phyloP scores from a whole-genome alignment of 768 basidiomycete species.

The Pisolithus orientalis region DNA sequence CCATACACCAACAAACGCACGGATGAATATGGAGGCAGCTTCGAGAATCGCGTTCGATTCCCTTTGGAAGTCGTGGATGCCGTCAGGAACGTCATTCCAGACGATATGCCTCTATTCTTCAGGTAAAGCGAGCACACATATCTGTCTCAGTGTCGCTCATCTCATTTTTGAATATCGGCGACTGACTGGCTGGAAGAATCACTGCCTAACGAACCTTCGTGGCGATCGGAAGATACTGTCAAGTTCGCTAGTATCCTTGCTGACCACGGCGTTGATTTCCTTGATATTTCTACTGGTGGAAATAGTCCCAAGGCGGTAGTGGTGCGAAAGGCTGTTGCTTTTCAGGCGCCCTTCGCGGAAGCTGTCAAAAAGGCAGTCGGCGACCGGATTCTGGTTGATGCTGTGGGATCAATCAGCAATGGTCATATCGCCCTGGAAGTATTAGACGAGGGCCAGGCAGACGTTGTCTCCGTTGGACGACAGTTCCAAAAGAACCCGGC shows the following conservation, averaged over 20 bases:
- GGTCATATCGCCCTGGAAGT: slow-evolving; percentile 39
- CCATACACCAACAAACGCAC: slow-evolving; percentile 68
- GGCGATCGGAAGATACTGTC: slow-evolving; percentile 66
- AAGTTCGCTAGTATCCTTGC: slow-evolving; percentile 49
- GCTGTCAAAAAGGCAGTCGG: slow-evolving; percentile 44
- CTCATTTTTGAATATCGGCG: slow-evolving; percentile 49
- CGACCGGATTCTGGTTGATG: slow-evolving; percentile 28
- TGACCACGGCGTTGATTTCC: slow-evolving; percentile 49
- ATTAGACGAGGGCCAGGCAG: slow-evolving; percentile 36
- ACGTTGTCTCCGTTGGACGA: slow-evolving; percentile 44
- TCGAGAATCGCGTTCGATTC: slow-evolving; percentile 69
- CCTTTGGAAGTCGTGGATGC: slow-evolving; percentile 50
- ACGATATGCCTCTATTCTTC: slow-evolving; percentile 57
- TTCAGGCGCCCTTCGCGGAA: slow-evolving; percentile 55
- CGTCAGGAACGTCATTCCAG: slow-evolving; percentile 48
- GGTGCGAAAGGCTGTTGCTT: slow-evolving; percentile 23
- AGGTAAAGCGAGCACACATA: slow-evolving; percentile 9
- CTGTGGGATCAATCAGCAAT: slow-evolving; percentile 25
- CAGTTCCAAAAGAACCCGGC: slow-evolving; percentile 60
- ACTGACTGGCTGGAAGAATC: slow-evolving; percentile 67
- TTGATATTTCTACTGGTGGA: not conserved
- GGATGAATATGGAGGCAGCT: slow-evolving; percentile 66
- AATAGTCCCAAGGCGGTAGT: slow-evolving; percentile 20
- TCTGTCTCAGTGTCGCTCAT: slow-evolving; percentile 47
- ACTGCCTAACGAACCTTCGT: slow-evolving; percentile 53